Evolutionary conservation across 768 basidiomycete genomes (phyloP), one percentile per base, ranked within the genome.

Genomic region (Panellus pusillus): DNA sequence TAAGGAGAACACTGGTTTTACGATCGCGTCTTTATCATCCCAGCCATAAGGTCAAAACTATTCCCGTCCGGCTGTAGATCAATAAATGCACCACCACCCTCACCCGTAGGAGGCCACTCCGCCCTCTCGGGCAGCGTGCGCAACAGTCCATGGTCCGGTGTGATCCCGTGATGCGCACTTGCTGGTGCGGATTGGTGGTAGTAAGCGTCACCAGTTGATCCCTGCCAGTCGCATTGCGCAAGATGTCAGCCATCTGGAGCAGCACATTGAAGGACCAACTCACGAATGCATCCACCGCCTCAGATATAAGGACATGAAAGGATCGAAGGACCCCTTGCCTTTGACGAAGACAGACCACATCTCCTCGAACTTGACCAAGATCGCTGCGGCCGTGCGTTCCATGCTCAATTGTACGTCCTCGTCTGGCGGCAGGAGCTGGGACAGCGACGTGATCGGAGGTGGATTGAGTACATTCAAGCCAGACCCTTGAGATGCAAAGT

Each of bases 31-130:
- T 76, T 87, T 61, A 96, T 95, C 68, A 96, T 67, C 29, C 93
- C 92, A 32, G 84, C 80, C 89, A 97, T 89, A 60, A 98, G 76
- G 70, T 98, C 96, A 61, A 98, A 98, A 63, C 92, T 92, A 67
- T 99, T 99, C 45, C 94, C 93, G 64, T 98, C 94, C 2, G 97
- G 97, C 67, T 97, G 97, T 17, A 99, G 70, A 69, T 99, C 94
- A 47, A 98, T 86, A 65, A 80, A 95, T 20, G n/a, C n/a, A n/a
- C 73, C 75, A 55, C 38, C 41, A 19, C 46, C 65, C 60, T 54
- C 24, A 24, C 24, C 24, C 24, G 24, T 24, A 24, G 59, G 39
- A 24, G 55, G 44, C 67, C 65, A 69, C 18, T 70, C 66, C 55
- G 65, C 67, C 27, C 74, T 71, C 61, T 87, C 84, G 2, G 84